phyloP scores from a whole-genome alignment of 495 filamentous ascomycete species.

The Hypoxylon perforatum region DNA sequence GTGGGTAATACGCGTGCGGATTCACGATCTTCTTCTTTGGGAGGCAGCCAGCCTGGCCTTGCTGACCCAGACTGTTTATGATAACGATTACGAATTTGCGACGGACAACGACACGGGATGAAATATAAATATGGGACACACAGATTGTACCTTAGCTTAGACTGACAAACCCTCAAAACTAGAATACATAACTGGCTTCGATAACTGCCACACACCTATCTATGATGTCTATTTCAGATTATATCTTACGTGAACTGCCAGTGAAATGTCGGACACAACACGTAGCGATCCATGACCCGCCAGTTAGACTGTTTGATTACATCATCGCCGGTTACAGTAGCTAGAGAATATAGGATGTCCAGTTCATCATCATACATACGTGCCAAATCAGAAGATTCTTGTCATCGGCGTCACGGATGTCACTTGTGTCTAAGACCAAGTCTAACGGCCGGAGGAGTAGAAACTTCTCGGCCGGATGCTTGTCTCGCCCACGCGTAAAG shows the following conservation, averaged over 20 bases:
- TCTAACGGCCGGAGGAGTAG: neutral
- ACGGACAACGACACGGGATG: neutral
- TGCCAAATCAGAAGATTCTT: no score
- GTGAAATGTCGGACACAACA: no score
- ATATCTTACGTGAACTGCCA: no score
- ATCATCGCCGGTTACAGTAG: no score
- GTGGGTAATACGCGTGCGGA: neutral
- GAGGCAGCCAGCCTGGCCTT: neutral
- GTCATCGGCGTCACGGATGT: neutral
- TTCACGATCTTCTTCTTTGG: neutral
- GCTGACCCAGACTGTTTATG: neutral
- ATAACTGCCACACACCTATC: neutral
- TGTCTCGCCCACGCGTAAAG: neutral
- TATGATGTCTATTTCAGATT: neutral
- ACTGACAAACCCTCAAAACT: slow-evolving; percentile 21
- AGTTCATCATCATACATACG: no score
- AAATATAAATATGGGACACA: slow-evolving; percentile 4
- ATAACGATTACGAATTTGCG: slow-evolving; percentile 2
- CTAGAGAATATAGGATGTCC: no score
- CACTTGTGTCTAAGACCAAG: neutral
- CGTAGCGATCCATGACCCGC: no score
- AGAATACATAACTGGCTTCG: slow-evolving; percentile 11
- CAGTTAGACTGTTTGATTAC: no score
- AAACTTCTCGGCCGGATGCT: neutral
- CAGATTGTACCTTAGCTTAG: slow-evolving; percentile 40